Conservation (phyloP, 768 basidiomycete species). For the Suillus subaureus region DNA sequence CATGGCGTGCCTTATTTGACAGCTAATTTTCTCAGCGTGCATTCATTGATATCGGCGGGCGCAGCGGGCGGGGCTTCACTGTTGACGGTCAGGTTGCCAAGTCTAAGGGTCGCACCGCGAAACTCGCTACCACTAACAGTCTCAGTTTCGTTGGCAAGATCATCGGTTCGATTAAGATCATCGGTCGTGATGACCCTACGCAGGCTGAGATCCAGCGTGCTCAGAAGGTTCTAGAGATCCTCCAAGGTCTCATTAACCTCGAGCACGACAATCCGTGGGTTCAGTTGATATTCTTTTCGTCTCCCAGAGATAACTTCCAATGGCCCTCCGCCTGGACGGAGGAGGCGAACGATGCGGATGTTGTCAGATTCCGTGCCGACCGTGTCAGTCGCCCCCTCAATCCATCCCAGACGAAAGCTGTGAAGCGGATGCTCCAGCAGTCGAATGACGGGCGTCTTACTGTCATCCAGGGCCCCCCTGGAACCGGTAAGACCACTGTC, state of each 20-base stretch:
- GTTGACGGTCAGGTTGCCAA: constrained; percentile 23
- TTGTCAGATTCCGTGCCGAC: constrained; percentile 19
- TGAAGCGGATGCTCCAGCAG: constrained; percentile 40
- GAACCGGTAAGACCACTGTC: constrained; percentile 75
- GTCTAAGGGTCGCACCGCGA: constrained; percentile 21
- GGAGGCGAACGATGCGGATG: constrained; percentile 19
- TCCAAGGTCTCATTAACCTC: constrained; percentile 36
- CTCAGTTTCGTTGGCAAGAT: constrained; percentile 33
- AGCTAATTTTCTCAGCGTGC: constrained; percentile 15
- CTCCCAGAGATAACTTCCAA: constrained; percentile 25
- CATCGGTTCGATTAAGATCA: constrained; percentile 44
- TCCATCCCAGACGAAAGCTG: constrained; percentile 39
- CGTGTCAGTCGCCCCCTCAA: constrained; percentile 38
- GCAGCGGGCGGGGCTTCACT: constrained; percentile 24
- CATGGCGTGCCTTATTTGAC: not conserved
- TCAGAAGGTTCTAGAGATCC: constrained; percentile 30
- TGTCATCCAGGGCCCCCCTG: constrained; percentile 55
- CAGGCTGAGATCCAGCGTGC: constrained; percentile 51
- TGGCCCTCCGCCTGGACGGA: constrained; percentile 41
- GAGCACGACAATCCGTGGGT: constrained; percentile 41
- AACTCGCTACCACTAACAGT: constrained; percentile 21
- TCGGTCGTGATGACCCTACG: constrained; percentile 60
- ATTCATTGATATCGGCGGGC: constrained; percentile 24
- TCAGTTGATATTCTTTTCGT: constrained; percentile 34
- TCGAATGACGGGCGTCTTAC: constrained; percentile 38